Conservation (phyloP, 2,329 filamentous ascomycete genomes). For the Botrytis tulipae region DNA sequence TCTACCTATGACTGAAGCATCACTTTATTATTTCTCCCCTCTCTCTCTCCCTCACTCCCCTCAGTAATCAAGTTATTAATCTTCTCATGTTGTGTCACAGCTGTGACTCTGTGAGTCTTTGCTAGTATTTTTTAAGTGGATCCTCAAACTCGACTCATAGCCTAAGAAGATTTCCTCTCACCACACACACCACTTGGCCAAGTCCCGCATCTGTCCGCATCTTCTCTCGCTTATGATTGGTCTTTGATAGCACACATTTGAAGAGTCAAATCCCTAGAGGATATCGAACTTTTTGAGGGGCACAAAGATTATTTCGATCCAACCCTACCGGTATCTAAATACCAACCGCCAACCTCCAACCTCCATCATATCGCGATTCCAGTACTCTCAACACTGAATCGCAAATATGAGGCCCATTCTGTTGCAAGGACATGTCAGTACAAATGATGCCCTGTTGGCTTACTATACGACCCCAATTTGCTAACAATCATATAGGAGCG, state of each 20-base stretch:
- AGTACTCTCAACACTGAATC: slow-evolving; percentile 21
- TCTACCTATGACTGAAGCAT: neutral
- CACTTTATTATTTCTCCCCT: neutral
- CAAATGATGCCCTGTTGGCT: neutral
- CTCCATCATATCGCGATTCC: slow-evolving; percentile 13
- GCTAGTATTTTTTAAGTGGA: neutral
- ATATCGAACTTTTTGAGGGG: slow-evolving; percentile 25
- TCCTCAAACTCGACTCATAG: neutral
- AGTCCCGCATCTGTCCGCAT: slow-evolving; percentile 7
- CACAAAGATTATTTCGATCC: slow-evolving; percentile 17
- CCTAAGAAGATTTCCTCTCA: neutral
- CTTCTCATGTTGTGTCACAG: neutral
- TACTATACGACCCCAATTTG: slow-evolving; percentile 17
- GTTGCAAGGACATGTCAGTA: slow-evolving; percentile 80
- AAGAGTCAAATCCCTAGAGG: slow-evolving; percentile 20
- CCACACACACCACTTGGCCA: neutral
- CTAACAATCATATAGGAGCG: slow-evolving; percentile 59
- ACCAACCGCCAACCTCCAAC: slow-evolving; percentile 10
- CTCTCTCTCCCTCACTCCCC: neutral
- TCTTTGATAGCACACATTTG: slow-evolving; percentile 19
- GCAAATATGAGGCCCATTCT: slow-evolving; percentile 92
- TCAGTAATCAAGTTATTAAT: neutral
- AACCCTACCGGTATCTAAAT: slow-evolving; percentile 15
- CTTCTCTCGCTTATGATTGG: slow-evolving; percentile 19
- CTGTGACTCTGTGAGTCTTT: neutral